Evolutionary conservation across 2,329 filamentous ascomycete species (phyloP).

Genomic region (Aspergillus flavus): DNA sequence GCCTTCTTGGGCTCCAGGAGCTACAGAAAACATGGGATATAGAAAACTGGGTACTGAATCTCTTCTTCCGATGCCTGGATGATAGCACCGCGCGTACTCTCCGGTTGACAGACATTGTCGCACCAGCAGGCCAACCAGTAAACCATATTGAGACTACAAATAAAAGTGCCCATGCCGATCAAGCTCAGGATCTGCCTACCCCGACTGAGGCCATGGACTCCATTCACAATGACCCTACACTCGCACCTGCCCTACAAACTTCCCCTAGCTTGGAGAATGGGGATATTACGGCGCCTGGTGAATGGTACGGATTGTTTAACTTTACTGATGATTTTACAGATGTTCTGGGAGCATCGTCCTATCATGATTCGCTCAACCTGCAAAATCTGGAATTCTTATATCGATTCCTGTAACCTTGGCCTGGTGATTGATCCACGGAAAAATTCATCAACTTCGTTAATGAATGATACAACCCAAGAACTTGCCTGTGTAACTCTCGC

Average conservation of each 20-base stretch:
- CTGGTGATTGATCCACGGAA: background rate
- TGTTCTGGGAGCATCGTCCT: constrained; percentile 28
- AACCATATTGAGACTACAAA: background rate
- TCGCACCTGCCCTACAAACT: constrained; percentile 5
- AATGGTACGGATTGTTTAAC: constrained; percentile 36
- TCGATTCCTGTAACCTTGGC: constrained; percentile 28
- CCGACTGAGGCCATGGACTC: constrained; percentile 5
- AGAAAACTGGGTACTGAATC: constrained; percentile 52
- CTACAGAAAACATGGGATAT: constrained; percentile 54
- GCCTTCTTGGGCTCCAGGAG: constrained; percentile 51
- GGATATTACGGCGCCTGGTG: constrained; percentile 17
- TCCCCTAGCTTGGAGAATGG: constrained; percentile 17
- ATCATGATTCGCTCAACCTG: constrained; percentile 34
- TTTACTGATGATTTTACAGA: constrained; percentile 33
- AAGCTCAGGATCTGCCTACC: background rate
- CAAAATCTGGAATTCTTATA: constrained; percentile 37
- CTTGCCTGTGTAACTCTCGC: too few species aligned
- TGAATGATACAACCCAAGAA: too few species aligned
- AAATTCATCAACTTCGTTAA: background rate
- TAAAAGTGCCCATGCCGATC: background rate
- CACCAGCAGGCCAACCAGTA: background rate
- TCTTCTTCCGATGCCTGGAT: constrained; percentile 54
- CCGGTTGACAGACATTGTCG: constrained; percentile 23
- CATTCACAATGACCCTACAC: constrained; percentile 8
- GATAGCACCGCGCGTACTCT: constrained; percentile 47